A percentile compares a stretch with the other conserved stretches of the same genome.
phyloP scores from a whole-genome alignment of 192 early-diverging fungal species.

The Coemansia guatemalensis region DNA sequence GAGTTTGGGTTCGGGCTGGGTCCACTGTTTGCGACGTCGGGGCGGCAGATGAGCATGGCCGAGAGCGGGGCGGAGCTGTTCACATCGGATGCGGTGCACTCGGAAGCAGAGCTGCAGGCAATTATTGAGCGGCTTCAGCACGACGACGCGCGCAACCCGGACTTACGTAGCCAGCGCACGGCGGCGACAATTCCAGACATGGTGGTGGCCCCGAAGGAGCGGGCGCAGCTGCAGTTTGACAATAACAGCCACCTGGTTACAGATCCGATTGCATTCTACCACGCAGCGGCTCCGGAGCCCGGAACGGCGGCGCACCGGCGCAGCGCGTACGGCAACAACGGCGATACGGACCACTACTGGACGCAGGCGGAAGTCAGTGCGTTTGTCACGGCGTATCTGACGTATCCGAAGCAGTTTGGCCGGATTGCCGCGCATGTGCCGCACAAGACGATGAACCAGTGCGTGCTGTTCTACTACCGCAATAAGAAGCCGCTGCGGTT shows the following conservation, averaged over 20 bases:
- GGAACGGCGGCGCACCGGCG: constrained; percentile 17
- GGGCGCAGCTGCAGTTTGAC: constrained; percentile 56
- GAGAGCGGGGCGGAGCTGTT: constrained; percentile 31
- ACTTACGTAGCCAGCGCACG: constrained; percentile 67
- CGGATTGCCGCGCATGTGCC: constrained; percentile 65
- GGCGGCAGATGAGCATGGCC: constrained; percentile 23
- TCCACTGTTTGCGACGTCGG: constrained; percentile 35
- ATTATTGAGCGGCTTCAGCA: constrained; percentile 72
- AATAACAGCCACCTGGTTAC: constrained; percentile 61
- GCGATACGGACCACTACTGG: constrained; percentile 63
- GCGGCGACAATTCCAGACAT: constrained; percentile 72
- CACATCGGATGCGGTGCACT: constrained; percentile 69
- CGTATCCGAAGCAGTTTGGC: constrained; percentile 74
- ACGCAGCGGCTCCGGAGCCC: constrained; percentile 43
- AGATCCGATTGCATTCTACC: constrained; percentile 64
- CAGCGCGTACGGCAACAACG: constrained; percentile 44
- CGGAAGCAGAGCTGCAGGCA: constrained; percentile 75
- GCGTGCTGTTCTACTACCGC: constrained; percentile 77
- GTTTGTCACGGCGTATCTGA: constrained; percentile 66
- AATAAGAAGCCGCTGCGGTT: constrained; percentile 73
- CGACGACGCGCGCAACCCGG: constrained; percentile 71
- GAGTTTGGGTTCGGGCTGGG: constrained; percentile 50
- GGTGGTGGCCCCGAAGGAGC: constrained; percentile 62
- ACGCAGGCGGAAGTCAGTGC: constrained; percentile 62
- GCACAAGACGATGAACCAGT: constrained; percentile 66